Evolutionary conservation across 2,329 filamentous ascomycete species (phyloP), one percentile per base, ranked within the genome.

Genomic region (Botrytis pseudocinerea): DNA sequence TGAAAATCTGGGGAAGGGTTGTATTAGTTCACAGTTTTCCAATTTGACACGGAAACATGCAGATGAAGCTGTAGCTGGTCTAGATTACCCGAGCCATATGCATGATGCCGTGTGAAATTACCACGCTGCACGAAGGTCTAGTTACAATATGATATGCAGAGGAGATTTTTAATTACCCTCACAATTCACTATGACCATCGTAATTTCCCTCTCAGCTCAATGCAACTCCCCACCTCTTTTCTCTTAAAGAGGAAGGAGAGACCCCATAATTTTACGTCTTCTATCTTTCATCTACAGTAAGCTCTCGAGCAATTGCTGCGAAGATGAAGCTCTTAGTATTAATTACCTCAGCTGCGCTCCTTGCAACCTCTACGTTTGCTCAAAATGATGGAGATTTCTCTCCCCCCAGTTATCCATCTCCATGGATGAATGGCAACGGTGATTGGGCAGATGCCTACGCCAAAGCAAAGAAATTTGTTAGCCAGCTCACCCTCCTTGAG

Each of bases 401-500:
- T 57, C 79, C 79, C 48, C 80, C 80, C 0, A 76, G 74, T 65
- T 81, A 81, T 72, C 80, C 80, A 60, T 79, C 80, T 6, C 80
- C 80, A 4, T 81, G 80, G 80, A 80, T 80, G 78, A 72, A 76
- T 48, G 78, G 79, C 38, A 78, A 78, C 0, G 77, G 78, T 70
- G 78, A 76, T 5, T 95, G 93, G 93, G 84, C 84, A 42, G 88
- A 89, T 51, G 92, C 92, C 77, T 95, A 94, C 79, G 82, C 83
- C 70, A 93, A 92, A 79, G 93, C 93, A 1, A 86, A 90, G 73
- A 81, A 84, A 5, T 82, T 95, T 38, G 92, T 95, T 25, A 88
- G 89, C 74, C 87, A 89, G 65, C 93, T 95, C 89, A 95, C 92
- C 0, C 82, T 95, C 72, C 91, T 92, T 2, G 93, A 95, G 81